Evolutionary conservation across 768 basidiomycete species (phyloP).

Genomic region (Calocybe indica): DNA sequence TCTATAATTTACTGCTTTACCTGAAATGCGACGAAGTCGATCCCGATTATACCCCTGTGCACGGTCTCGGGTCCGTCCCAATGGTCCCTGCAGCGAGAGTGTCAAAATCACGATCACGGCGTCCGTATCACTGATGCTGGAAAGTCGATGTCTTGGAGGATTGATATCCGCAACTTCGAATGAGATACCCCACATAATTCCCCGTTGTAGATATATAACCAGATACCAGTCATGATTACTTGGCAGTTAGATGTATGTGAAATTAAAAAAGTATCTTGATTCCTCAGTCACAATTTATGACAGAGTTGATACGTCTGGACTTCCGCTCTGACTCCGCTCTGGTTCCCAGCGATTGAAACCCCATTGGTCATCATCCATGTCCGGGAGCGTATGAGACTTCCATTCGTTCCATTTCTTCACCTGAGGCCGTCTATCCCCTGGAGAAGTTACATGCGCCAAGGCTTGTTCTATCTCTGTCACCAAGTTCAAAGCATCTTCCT

Average conservation of each 20-base stretch:
- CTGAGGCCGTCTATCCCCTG: no score
- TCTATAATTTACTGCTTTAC: conserved; percentile 77
- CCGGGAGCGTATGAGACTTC: conserved; percentile 32
- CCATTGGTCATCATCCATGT: conserved; percentile 32
- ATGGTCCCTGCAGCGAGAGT: conserved; percentile 29
- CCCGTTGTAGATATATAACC: no score
- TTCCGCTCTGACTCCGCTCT: neutral
- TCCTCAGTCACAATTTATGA: neutral
- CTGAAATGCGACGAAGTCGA: conserved; percentile 76
- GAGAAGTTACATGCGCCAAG: neutral
- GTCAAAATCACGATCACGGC: conserved; percentile 54
- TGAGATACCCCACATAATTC: no score
- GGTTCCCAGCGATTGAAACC: conserved; percentile 45
- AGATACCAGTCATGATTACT: conserved; percentile 1
- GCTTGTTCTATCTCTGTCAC: conserved; percentile 43
- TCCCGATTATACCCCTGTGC: conserved; percentile 66
- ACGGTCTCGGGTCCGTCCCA: conserved; percentile 62
- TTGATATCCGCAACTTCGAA: neutral
- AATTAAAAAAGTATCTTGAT: neutral
- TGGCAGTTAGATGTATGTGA: neutral
- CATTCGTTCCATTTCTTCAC: conserved; percentile 36
- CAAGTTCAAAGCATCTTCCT: conserved; percentile 45
- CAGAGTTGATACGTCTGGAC: neutral
- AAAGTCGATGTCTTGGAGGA: neutral
- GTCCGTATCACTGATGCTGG: conserved; percentile 21